Conservation (phyloP, 2,329 filamentous ascomycete species). For the Xylaria sp. region DNA sequence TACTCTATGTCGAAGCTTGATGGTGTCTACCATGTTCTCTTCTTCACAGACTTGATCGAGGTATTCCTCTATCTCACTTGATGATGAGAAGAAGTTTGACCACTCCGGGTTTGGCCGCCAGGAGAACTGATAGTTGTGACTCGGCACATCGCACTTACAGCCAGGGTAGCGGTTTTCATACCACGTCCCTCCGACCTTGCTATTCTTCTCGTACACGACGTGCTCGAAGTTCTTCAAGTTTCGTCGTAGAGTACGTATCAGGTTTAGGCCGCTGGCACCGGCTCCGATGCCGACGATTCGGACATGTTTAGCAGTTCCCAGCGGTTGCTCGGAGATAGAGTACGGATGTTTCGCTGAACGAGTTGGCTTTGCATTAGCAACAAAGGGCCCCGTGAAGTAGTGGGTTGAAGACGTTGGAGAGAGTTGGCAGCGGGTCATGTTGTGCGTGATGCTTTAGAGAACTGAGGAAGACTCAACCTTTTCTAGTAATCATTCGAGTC, state of each 20-base stretch:
- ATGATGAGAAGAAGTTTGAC: constrained; percentile 52
- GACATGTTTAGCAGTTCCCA: constrained; percentile 37
- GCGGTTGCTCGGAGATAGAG: constrained; percentile 34
- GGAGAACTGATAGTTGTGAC: constrained; percentile 58
- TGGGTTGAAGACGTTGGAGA: constrained; percentile 16
- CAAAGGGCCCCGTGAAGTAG: constrained; percentile 11
- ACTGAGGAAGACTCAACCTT: constrained; percentile 25
- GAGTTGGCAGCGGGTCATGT: constrained; percentile 28
- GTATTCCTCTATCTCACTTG: constrained; percentile 52
- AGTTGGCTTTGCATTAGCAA: constrained; percentile 19
- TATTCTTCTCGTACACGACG: constrained; percentile 52
- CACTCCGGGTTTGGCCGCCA: constrained; percentile 56
- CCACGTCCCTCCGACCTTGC: constrained; percentile 53
- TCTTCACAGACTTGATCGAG: constrained; percentile 45
- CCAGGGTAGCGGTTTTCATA: constrained; percentile 55
- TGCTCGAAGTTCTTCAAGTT: constrained; percentile 41
- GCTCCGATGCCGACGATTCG: constrained; percentile 43
- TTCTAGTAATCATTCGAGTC: constrained; percentile 19
- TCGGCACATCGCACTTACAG: constrained; percentile 51
- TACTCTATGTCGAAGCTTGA: constrained; percentile 42
- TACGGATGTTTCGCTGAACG: constrained; percentile 27
- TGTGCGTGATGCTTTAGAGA: constrained; percentile 10
- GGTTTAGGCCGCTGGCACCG: constrained; percentile 41
- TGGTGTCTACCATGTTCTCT: constrained; percentile 39
- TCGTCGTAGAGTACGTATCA: constrained; percentile 41